Percentiles rank a stretch among this genome's conserved stretches.
Evolutionary conservation across 352 stramenopile genomes (phyloP).

Genomic region (Halophytophthora polymorphica): DNA sequence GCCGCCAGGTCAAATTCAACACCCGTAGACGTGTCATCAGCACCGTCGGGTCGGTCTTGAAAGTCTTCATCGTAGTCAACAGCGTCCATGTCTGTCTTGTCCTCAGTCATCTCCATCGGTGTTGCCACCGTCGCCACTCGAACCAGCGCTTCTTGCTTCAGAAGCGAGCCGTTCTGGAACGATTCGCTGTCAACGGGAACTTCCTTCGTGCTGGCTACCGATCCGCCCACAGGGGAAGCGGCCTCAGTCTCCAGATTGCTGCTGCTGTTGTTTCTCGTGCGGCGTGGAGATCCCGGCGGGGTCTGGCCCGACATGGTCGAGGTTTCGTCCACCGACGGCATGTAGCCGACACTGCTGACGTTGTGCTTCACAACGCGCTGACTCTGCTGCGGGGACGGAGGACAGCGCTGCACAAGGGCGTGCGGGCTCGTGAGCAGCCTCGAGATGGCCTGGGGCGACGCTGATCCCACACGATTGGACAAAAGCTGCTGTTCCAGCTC

Average conservation of each 20-base stretch:
- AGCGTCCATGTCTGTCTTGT: background rate
- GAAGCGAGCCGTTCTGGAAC: constrained; percentile 9
- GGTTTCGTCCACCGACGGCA: constrained; percentile 71
- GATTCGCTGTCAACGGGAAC: constrained; percentile 18
- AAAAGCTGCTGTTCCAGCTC: constrained; percentile 40
- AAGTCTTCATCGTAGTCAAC: background rate
- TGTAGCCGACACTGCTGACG: constrained; percentile 46
- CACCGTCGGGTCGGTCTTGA: no score
- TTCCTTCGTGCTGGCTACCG: constrained; percentile 9
- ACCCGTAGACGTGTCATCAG: background rate
- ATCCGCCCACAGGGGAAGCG: background rate
- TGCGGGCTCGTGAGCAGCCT: constrained; percentile 22
- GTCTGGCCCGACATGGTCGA: constrained; percentile 50
- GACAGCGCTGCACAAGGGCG: constrained; percentile 24
- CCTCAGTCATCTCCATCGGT: constrained; percentile 5
- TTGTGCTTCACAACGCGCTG: constrained; percentile 30
- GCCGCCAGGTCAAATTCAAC: constrained; percentile 1
- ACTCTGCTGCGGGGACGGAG: constrained; percentile 49
- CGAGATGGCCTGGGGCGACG: constrained; percentile 27
- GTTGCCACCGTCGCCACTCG: constrained; percentile 22
- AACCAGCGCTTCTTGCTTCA: constrained; percentile 22
- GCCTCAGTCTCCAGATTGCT: constrained; percentile 12
- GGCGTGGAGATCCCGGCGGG: constrained; percentile 38
- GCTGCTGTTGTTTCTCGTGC: constrained; percentile 17
- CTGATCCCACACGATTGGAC: constrained; percentile 20